Conservation (phyloP, 2,329 filamentous ascomycete species). For the Rhinocladiella similis region DNA sequence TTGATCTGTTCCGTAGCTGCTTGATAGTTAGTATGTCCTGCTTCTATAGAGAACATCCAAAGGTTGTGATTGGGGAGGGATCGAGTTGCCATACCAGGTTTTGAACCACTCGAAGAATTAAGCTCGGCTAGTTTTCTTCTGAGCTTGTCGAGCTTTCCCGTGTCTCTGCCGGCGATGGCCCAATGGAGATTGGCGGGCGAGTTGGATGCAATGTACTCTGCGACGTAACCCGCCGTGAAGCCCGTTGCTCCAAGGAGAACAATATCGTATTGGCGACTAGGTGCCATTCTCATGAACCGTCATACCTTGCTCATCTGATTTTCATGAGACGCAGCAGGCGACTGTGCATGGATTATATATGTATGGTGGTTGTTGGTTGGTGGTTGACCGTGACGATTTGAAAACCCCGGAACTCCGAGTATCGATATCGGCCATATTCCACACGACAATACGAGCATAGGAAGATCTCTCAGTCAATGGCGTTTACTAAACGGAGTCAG, state of each 20-base stretch:
- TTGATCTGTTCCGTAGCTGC: background rate
- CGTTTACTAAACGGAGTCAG: background rate
- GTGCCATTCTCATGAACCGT: background rate
- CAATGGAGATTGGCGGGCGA: slow-evolving; percentile 78
- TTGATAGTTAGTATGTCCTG: too few relatives aligned
- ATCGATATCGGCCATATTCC: background rate
- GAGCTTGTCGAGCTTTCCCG: slow-evolving; percentile 68
- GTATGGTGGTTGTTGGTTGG: background rate
- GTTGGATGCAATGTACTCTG: slow-evolving; percentile 69
- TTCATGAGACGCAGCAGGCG: too few relatives aligned
- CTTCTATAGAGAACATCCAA: background rate
- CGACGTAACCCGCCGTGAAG: slow-evolving; percentile 75
- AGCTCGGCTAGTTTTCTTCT: background rate
- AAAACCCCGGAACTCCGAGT: background rate
- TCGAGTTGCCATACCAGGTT: slow-evolving; percentile 48
- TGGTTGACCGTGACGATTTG: background rate
- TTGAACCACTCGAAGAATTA: background rate
- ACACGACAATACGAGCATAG: background rate
- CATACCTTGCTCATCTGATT: too few relatives aligned
- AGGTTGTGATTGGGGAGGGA: background rate
- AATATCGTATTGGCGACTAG: slow-evolving; percentile 53
- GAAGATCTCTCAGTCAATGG: background rate
- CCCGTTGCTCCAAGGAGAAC: slow-evolving; percentile 70
- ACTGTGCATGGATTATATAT: background rate
- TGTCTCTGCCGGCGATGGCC: slow-evolving; percentile 80